These are phyloP conservation scores for Acer campestre DNA, from an alignment of 345 rosid species.

Conservation along the genomic window DNA sequence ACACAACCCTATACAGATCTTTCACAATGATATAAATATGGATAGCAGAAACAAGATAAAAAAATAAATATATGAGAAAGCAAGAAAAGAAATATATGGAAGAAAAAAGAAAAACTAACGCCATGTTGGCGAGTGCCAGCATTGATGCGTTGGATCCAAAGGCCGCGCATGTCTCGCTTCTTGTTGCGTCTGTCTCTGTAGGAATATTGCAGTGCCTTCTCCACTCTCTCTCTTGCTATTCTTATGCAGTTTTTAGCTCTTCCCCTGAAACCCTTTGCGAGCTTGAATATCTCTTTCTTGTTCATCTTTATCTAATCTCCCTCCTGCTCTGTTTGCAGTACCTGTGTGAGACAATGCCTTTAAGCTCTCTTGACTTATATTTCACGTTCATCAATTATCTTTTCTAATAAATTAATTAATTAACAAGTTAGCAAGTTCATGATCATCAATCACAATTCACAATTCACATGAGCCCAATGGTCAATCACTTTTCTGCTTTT, in stretches of 20 bases:
- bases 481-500: too few species aligned
- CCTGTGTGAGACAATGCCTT: too few species aligned
- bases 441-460: too few species aligned
- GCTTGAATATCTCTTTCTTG: slow-evolving; percentile 80
- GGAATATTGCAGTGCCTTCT: slow-evolving; percentile 94
- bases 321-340: neutral
- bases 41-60: too few species aligned
- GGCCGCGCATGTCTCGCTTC: slow-evolving; percentile 95
- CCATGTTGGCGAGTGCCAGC: slow-evolving; percentile 91
- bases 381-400: neutral
- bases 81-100: neutral
- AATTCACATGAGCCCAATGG: too few species aligned
- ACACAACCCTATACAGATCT: too few species aligned
- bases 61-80: neutral
- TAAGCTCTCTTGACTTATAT: too few species aligned
- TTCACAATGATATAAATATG: too few species aligned
- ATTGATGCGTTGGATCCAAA: slow-evolving; percentile 95
- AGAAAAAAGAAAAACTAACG: slow-evolving; percentile 34
- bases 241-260: slow-evolving; percentile 94
- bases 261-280: slow-evolving; percentile 93
- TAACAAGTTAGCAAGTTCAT: too few species aligned
- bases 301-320: slow-evolving; percentile 53
- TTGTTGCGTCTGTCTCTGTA: slow-evolving; percentile 95
- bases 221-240: slow-evolving; percentile 91
- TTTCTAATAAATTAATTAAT: too few species aligned